Conservation (phyloP, 345 rosid genomes). For the thale cress (Arabidopsis thaliana) region TAIR10.1 NC_003076.8:2011001-2011500, state of each 20-base stretch:
- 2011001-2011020: slow-evolving; percentile 55
- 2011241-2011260: neutral
- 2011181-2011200: slow-evolving; percentile 38
- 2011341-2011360: slow-evolving; percentile 33
- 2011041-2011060: slow-evolving; percentile 10
- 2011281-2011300: slow-evolving; percentile 16
- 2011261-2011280: neutral
- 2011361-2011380: slow-evolving; percentile 19
- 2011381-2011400: slow-evolving; percentile 9
- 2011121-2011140: slow-evolving; percentile 1
- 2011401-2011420: slow-evolving; percentile 5
- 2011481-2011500: slow-evolving; percentile 70
- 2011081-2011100: slow-evolving; percentile 11
- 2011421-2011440: slow-evolving; percentile 19
- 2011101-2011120: slow-evolving; percentile 1
- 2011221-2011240: slow-evolving; percentile 26
- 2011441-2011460: slow-evolving; percentile 4
- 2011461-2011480: neutral
- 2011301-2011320: slow-evolving; percentile 23
- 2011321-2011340: slow-evolving; percentile 15
- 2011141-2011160: slow-evolving; percentile 31
- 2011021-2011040: slow-evolving; percentile 11
- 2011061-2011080: slow-evolving; percentile 17
- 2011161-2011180: slow-evolving; percentile 43
- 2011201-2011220: slow-evolving; percentile 17